A percentile compares a stretch with the other conserved stretches of the same genome.
Conservation (phyloP, 148 eudicot genomes). For the Vaccinium corymbosum region DNA sequence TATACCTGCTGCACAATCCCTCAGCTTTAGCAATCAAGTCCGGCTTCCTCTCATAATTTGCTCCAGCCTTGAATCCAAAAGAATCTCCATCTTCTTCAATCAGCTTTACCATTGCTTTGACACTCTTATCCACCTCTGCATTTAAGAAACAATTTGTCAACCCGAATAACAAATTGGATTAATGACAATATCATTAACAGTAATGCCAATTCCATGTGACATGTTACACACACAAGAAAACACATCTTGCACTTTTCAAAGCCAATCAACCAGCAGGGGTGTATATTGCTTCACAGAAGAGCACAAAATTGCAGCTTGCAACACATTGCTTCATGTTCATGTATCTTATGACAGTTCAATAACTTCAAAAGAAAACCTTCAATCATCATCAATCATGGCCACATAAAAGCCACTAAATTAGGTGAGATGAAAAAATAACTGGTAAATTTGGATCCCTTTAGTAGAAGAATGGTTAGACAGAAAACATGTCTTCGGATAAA, state of each 20-base stretch:
- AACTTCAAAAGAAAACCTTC: slow-evolving; percentile 6
- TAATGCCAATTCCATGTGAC: not conserved
- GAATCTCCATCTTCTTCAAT: slow-evolving; percentile 28
- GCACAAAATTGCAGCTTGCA: not conserved
- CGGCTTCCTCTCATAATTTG: slow-evolving; percentile 17
- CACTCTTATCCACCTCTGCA: slow-evolving; percentile 41
- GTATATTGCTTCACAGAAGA: not conserved
- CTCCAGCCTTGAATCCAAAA: slow-evolving; percentile 14
- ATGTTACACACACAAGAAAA: not conserved
- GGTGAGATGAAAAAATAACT: not conserved
- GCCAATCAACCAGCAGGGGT: not conserved
- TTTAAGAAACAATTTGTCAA: not conserved
- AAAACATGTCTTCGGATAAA: not conserved
- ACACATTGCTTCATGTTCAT: slow-evolving; percentile 4
- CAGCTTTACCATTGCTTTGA: slow-evolving; percentile 33
- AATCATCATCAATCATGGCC: not conserved
- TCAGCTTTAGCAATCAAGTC: slow-evolving; percentile 32
- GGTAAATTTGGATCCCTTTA: not conserved
- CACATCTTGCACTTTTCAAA: not conserved
- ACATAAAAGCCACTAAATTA: not conserved
- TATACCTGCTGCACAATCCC: slow-evolving; percentile 31
- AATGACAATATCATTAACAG: not conserved
- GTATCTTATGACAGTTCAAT: not conserved
- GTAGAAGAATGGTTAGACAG: not conserved
- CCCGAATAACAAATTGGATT: not conserved